Evolutionary conservation across 2,329 filamentous ascomycete species (phyloP).

Genomic region (Penicillium capsulatum): DNA sequence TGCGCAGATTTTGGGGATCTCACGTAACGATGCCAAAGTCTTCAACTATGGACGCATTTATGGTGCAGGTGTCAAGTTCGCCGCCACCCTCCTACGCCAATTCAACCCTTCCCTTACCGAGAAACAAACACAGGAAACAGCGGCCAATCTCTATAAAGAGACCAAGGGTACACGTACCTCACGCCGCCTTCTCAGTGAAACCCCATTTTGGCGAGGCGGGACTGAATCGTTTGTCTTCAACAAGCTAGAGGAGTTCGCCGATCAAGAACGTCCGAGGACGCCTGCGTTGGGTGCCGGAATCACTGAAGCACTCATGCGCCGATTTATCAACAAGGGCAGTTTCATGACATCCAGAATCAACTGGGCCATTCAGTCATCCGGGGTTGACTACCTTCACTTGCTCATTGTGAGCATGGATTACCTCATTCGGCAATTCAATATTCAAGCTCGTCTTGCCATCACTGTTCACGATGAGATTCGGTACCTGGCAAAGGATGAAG

Average conservation of each 20-base stretch:
- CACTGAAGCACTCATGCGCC: conserved; percentile 86
- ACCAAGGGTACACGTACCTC: conserved; percentile 88
- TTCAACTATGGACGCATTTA: conserved; percentile 99
- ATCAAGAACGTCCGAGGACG: conserved; percentile 84
- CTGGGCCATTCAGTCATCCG: conserved; percentile 97
- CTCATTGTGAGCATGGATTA: conserved; percentile 95
- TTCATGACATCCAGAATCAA: conserved; percentile 97
- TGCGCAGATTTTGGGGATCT: conserved; percentile 86
- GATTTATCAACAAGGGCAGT: conserved; percentile 79
- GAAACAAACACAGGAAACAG: conserved; percentile 68
- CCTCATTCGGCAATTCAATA: conserved; percentile 75
- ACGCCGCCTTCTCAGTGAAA: conserved; percentile 65
- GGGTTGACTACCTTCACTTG: conserved; percentile 94
- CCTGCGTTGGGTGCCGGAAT: conserved; percentile 93
- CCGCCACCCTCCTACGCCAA: conserved; percentile 80
- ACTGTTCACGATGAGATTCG: conserved; percentile 98
- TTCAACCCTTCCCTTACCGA: conserved; percentile 87
- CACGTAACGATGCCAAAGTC: conserved; percentile 89
- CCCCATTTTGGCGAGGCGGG: conserved; percentile 88
- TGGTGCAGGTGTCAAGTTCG: conserved; percentile 93
- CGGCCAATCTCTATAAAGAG: conserved; percentile 74
- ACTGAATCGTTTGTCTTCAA: conserved; percentile 99
- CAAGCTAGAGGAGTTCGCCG: conserved; percentile 93
- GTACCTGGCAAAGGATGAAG: conserved; percentile 78
- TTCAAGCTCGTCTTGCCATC: conserved; percentile 79